Percentiles rank a stretch among this genome's conserved stretches.
phyloP scores from a whole-genome alignment of 1,284 basidiomycete genomes.

The Ustilago trichophora region DNA sequence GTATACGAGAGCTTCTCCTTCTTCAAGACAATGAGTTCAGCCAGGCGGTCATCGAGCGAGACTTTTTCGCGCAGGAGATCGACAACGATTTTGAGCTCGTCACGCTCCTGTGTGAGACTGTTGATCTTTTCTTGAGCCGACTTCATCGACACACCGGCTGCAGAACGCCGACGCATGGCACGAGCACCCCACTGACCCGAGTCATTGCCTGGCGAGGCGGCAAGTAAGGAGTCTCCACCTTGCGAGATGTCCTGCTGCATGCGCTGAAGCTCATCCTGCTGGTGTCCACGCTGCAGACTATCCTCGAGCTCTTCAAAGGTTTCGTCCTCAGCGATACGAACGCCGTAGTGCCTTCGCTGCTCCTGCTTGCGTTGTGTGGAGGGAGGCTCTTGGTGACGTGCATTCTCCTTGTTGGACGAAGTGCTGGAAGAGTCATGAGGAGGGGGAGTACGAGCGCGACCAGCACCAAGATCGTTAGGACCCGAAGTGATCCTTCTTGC shows the following conservation, averaged over 20 bases:
- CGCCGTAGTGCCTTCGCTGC: conserved; percentile 43
- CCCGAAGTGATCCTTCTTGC: conserved; percentile 37
- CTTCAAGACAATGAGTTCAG: conserved; percentile 58
- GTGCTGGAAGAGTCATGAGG: conserved; percentile 26
- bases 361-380: conserved; percentile 50
- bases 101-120: conserved; percentile 59
- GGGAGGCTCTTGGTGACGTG: conserved; percentile 30
- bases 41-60: conserved; percentile 54
- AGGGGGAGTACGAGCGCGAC: conserved; percentile 31
- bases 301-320: conserved; percentile 49
- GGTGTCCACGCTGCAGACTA: conserved; percentile 38
- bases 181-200: conserved; percentile 57
- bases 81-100: conserved; percentile 64
- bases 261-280: conserved; percentile 45
- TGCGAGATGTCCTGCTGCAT: conserved; percentile 52
- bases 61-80: conserved; percentile 63
- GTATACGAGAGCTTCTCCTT: conserved; percentile 61
- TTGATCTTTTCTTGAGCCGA: conserved; percentile 62
- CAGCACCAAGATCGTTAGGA: conserved; percentile 20
- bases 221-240: conserved; percentile 39
- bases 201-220: conserved; percentile 29
- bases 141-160: conserved; percentile 61
- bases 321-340: conserved; percentile 51
- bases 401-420: conserved; percentile 32
- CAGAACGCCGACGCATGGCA: conserved; percentile 54